Base-by-base conservation (phyloP, 768 basidiomycete genomes). In the Trametopsis cervina region DNA sequence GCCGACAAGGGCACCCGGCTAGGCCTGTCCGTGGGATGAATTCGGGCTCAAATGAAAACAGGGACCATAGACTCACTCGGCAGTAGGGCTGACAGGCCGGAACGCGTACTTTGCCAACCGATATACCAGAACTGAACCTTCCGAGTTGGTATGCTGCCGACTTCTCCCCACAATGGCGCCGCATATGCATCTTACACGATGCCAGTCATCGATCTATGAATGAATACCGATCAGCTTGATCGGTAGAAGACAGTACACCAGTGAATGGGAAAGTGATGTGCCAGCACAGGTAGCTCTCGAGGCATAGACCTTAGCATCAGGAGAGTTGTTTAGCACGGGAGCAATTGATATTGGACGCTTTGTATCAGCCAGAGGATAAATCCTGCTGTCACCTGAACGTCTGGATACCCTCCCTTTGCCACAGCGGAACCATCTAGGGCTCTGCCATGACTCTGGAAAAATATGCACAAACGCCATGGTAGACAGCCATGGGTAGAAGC, bases 231-330 rank as follows among this genome's bases (percentile, higher is more conserved):
- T n/a, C n/a, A n/a, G n/a, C n/a, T n/a, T n/a, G n/a, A n/a, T n/a
- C n/a, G n/a, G n/a, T n/a, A n/a, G n/a, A 24, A 20, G 18, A 42
- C 41, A 46, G 18, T 24, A 46, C 47, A 42, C 23, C 36, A 40
- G 52, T 55, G 35, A 35, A 51, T 40, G 22, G 12, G 18, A 40
- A 26, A 40, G 53, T 54, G 53, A 73, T 97, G 85, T 96, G 67
- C 69, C 68, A 84, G 79, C 83, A 74, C 77, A 71, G 73, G 94
- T 97, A 97, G 94, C 92, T 80, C 86, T 77, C 80, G 74, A 63
- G 73, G 77, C 75, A 74, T 79, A 60, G 57, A 69, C 75, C 86
- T 89, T 68, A 60, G 59, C 73, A 73, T 71, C 73, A 75, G 68
- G 81, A 78, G 85, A 83, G 90, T 93, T 94, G 91, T 94, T 90